Conservation (phyloP, 306 rosid genomes). For the Cotoneaster glaucophyllus region DNA sequence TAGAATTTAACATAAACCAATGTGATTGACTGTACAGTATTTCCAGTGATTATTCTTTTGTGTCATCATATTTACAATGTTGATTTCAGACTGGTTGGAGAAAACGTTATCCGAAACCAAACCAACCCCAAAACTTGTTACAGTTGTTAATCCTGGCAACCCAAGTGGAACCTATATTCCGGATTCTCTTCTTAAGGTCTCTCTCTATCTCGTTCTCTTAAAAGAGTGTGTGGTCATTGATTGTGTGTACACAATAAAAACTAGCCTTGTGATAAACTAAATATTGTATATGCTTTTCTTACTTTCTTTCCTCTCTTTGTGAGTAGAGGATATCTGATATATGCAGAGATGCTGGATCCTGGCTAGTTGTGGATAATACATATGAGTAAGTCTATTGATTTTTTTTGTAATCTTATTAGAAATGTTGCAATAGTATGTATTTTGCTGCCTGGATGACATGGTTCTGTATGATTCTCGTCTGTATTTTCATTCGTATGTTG, state of each 20-base stretch:
- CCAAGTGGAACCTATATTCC: slow-evolving; percentile 93
- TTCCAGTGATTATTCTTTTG: slow-evolving; percentile 4
- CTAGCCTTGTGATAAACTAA: not conserved
- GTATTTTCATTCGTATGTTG: not conserved
- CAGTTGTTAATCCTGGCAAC: slow-evolving; percentile 92
- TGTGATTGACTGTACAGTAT: not conserved
- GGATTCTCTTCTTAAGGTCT: slow-evolving; percentile 74
- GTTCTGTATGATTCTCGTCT: not conserved
- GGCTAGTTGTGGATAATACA: slow-evolving; percentile 91
- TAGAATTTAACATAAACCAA: not conserved
- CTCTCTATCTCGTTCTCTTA: slow-evolving; percentile 17
- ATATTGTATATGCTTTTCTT: slow-evolving; percentile 19
- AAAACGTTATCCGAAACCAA: slow-evolving; percentile 53
- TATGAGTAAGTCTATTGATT: slow-evolving; percentile 55
- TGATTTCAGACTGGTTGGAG: slow-evolving; percentile 85
- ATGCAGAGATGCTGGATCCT: slow-evolving; percentile 69
- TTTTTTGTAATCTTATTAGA: not conserved
- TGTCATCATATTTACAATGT: slow-evolving; percentile 4
- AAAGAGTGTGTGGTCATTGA: not conserved
- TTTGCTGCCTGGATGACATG: not conserved
- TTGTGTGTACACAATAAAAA: not conserved
- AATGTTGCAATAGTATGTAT: not conserved
- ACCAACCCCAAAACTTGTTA: slow-evolving; percentile 91
- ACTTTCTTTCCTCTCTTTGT: slow-evolving; percentile 16
- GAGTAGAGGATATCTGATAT: slow-evolving; percentile 77